Evolutionary conservation across 495 filamentous ascomycete genomes (phyloP).

Genomic region (Letharia lupina): DNA sequence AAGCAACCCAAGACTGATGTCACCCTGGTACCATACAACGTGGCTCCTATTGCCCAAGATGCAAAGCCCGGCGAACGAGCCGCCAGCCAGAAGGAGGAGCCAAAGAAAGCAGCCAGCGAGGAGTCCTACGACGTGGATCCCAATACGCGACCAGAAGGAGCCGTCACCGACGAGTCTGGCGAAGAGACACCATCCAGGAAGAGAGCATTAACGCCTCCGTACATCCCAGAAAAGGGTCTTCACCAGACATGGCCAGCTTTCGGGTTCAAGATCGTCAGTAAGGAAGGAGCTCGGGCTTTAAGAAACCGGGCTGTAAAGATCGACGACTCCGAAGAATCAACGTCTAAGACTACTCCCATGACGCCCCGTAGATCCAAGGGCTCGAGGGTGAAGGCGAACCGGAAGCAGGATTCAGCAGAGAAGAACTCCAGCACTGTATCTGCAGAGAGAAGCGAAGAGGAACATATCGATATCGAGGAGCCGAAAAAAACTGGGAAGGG

Average conservation of each 20-base stretch:
- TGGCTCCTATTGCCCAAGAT: background rate
- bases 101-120: background rate
- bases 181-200: background rate
- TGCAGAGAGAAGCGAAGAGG: background rate
- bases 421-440: background rate
- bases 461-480: too few relatives aligned
- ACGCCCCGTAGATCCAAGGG: background rate
- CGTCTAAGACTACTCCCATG: background rate
- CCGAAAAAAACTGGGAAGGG: background rate
- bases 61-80: background rate
- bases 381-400: background rate
- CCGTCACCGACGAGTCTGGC: background rate
- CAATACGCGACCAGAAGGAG: background rate
- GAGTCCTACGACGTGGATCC: background rate
- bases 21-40: background rate
- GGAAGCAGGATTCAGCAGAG: background rate
- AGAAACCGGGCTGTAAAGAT: background rate
- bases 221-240: background rate
- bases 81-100: background rate
- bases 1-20: background rate
- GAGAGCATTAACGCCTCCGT: background rate
- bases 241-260: background rate
- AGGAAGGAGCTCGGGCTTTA: background rate
- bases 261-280: background rate
- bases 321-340: background rate